Evolutionary conservation across 371 early-diverging fungal species (phyloP).

Genomic region (Lichtheimia ramosa): DNA sequence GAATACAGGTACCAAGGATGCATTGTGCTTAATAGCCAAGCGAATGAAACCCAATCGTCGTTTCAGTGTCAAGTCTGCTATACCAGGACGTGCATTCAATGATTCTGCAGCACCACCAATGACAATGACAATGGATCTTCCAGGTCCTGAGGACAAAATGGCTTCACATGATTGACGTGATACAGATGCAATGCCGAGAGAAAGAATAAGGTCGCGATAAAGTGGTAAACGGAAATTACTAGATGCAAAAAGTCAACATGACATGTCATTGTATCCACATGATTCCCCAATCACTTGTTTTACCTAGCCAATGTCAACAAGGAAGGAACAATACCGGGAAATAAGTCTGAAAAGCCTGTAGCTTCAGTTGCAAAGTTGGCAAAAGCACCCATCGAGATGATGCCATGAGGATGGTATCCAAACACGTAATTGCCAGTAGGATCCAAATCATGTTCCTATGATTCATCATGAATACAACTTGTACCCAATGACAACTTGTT

Average conservation of each 20-base stretch:
- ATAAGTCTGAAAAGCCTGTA: conserved; percentile 60
- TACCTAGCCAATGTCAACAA: conserved; percentile 56
- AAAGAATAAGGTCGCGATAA: conserved; percentile 73
- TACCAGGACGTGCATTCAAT: conserved; percentile 66
- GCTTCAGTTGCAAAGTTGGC: conserved; percentile 81
- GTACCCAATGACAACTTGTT: no score
- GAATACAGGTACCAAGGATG: conserved; percentile 73
- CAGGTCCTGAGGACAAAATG: conserved; percentile 75
- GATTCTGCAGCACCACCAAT: conserved; percentile 83
- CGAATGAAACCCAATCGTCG: conserved; percentile 81
- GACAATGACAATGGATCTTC: conserved; percentile 76
- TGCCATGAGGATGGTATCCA: conserved; percentile 84
- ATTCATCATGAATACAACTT: not conserved
- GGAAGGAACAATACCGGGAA: conserved; percentile 68
- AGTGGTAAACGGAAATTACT: conserved; percentile 70
- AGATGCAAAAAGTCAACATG: not conserved
- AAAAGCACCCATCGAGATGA: conserved; percentile 82
- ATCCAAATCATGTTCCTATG: conserved; percentile 72
- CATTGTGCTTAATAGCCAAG: conserved; percentile 72
- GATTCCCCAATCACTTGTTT: not conserved
- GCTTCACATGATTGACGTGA: conserved; percentile 71
- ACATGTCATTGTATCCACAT: not conserved
- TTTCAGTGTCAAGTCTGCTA: conserved; percentile 63
- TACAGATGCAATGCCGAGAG: conserved; percentile 78
- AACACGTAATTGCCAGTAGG: conserved; percentile 75